phyloP scores from a whole-genome alignment of 1,139 yeast genomes.

The Geotrichum restrictum region DNA sequence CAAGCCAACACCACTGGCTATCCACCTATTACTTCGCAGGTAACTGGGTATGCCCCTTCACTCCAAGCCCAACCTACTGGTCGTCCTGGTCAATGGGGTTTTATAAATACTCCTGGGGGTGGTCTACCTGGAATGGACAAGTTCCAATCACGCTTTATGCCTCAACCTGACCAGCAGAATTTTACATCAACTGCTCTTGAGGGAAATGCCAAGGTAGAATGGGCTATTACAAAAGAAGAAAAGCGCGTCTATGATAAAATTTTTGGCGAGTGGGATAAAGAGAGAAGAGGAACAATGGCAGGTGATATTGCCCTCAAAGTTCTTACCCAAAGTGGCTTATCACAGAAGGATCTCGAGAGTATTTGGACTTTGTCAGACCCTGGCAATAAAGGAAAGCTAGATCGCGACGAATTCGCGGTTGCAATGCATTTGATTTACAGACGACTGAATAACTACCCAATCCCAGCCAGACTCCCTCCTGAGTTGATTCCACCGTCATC shows the following conservation, averaged over 20 bases:
- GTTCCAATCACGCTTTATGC: conserved; percentile 73
- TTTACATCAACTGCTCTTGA: conserved; percentile 35
- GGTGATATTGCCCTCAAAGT: conserved; percentile 86
- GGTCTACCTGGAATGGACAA: conserved; percentile 74
- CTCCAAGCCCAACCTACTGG: conserved; percentile 54
- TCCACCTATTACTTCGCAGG: conserved; percentile 30
- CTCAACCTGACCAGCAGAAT: conserved; percentile 48
- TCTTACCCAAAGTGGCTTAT: conserved; percentile 85
- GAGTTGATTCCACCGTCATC: conserved; percentile 82
- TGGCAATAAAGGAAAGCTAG: conserved; percentile 78
- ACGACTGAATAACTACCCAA: conserved; percentile 67
- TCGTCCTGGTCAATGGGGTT: conserved; percentile 80
- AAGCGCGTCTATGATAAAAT: conserved; percentile 82
- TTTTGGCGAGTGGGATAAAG: conserved; percentile 80
- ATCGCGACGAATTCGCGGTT: conserved; percentile 82
- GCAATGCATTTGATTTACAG: conserved; percentile 92
- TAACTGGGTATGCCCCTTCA: conserved; percentile 41
- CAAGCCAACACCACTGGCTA: conserved; percentile 31
- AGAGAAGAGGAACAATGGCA: conserved; percentile 63
- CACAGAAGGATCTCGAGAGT: conserved; percentile 77
- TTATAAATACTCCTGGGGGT: conserved; percentile 66
- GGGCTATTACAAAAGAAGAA: conserved; percentile 85
- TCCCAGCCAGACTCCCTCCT: conserved; percentile 58
- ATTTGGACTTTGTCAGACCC: conserved; percentile 94
- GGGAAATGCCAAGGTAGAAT: conserved; percentile 43